Evolutionary conservation across 345 rosid genomes (phyloP).

Genomic region (Citrus trifoliata): DNA sequence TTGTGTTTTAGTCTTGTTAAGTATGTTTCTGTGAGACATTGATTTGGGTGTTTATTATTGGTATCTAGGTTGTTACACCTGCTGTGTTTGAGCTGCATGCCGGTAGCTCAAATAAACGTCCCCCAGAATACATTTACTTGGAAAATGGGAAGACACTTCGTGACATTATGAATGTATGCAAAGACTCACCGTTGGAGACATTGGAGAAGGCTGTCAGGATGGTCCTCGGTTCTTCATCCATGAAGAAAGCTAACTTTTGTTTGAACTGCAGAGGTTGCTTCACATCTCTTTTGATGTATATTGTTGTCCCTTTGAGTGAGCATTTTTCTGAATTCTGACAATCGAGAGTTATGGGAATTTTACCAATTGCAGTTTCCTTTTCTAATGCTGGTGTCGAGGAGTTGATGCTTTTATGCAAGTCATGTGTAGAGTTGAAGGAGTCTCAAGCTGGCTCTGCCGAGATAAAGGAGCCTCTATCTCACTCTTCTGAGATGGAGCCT

Average conservation of each 20-base stretch:
- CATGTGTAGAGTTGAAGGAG: slow-evolving; percentile 47
- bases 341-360: slow-evolving; percentile 4
- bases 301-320: neutral
- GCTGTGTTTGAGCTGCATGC: slow-evolving; percentile 75
- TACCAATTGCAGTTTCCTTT: slow-evolving; percentile 39
- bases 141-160: slow-evolving; percentile 81
- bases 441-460: slow-evolving; percentile 25
- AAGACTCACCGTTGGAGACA: slow-evolving; percentile 52
- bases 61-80: slow-evolving; percentile 59
- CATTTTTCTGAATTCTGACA: neutral
- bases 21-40: neutral
- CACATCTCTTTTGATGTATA: slow-evolving; percentile 17
- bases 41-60: slow-evolving; percentile 1
- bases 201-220: slow-evolving; percentile 52
- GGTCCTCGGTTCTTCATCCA: slow-evolving; percentile 45
- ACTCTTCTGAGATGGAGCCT: slow-evolving; percentile 18
- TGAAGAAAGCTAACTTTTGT: slow-evolving; percentile 59
- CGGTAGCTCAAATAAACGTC: slow-evolving; percentile 75
- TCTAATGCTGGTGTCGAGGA: slow-evolving; percentile 25
- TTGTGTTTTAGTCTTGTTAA: neutral
- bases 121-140: slow-evolving; percentile 71
- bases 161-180: slow-evolving; percentile 75
- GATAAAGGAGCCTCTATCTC: slow-evolving; percentile 18
- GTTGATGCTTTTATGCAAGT: slow-evolving; percentile 47
- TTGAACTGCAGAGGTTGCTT: slow-evolving; percentile 82